Percentiles rank a stretch among this genome's conserved stretches.
Evolutionary conservation across 495 filamentous ascomycete species (phyloP).

Genomic region (Rhypophila decipiens): DNA sequence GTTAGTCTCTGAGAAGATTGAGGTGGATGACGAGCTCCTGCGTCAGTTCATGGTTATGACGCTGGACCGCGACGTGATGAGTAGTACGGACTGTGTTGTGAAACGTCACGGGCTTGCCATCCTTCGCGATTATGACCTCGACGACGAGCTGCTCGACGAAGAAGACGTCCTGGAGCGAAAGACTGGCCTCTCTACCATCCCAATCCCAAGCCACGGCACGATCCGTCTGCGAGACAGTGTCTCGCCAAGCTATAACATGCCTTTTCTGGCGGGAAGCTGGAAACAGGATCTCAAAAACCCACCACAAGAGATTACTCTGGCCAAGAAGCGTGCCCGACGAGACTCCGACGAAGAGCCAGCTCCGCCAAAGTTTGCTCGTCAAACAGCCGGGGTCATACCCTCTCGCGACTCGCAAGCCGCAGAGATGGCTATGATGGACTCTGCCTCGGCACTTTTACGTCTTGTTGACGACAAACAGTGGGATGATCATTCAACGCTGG

Average conservation of each 20-base stretch:
- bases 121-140: conserved; percentile 39
- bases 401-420: not conserved
- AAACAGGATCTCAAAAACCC: too few relatives aligned
- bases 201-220: too few relatives aligned
- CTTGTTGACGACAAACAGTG: conserved; percentile 9
- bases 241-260: too few relatives aligned
- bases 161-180: not conserved
- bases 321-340: too few relatives aligned
- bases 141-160: conserved; percentile 39
- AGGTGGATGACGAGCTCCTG: conserved; percentile 19
- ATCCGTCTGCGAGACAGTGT: not conserved
- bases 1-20: conserved; percentile 23
- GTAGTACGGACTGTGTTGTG: conserved; percentile 39
- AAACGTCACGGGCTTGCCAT: conserved; percentile 49
- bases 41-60: conserved; percentile 15
- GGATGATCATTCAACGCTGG: conserved; percentile 22
- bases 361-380: too few relatives aligned
- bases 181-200: not conserved
- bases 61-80: conserved; percentile 20
- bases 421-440: not conserved
- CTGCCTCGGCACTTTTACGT: conserved; percentile 11
- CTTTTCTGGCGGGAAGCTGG: too few relatives aligned
- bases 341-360: too few relatives aligned
- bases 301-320: too few relatives aligned
- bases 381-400: too few relatives aligned